Percentiles rank a stretch among this genome's conserved stretches.
Conservation (phyloP, 345 rosid genomes). For the Noccaea caerulescens region DNA sequence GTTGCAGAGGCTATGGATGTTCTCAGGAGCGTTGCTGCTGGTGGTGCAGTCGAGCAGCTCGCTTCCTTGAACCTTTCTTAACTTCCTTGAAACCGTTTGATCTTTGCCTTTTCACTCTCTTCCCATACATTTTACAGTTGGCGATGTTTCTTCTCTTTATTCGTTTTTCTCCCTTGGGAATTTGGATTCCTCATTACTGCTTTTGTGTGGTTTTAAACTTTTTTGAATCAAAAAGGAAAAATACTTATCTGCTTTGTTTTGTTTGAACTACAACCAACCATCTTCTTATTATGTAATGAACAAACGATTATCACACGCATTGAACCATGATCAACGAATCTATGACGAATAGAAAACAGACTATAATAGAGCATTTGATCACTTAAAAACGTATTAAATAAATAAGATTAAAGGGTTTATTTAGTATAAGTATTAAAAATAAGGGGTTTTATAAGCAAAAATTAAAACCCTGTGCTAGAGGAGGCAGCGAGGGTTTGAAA, state of each 20-base stretch:
- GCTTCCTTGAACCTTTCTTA: constrained; percentile 66
- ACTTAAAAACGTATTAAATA: not conserved
- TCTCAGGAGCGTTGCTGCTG: constrained; percentile 72
- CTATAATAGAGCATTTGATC: too few relatives aligned
- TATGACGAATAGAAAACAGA: not conserved
- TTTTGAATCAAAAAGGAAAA: not conserved
- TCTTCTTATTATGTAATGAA: not conserved
- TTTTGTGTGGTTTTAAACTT: constrained; percentile 14
- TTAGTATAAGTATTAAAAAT: not conserved
- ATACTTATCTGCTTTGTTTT: constrained; percentile 15
- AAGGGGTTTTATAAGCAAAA: not conserved
- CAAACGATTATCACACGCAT: not conserved
- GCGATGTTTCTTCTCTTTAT: constrained; percentile 17
- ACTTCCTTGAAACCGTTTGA: constrained; percentile 9
- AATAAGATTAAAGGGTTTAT: not conserved
- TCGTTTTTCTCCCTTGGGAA: constrained; percentile 23
- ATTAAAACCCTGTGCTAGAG: not conserved
- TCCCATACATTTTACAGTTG: constrained; percentile 13
- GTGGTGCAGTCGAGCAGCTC: constrained; percentile 74
- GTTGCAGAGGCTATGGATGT: constrained; percentile 98
- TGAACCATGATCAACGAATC: not conserved
- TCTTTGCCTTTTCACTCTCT: not conserved
- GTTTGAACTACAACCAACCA: not conserved
- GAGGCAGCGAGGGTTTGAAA: constrained; percentile 9
- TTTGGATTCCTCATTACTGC: constrained; percentile 27